Base-by-base conservation (phyloP, 2,329 filamentous ascomycete genomes). In the Neurospora sp. region DNA sequence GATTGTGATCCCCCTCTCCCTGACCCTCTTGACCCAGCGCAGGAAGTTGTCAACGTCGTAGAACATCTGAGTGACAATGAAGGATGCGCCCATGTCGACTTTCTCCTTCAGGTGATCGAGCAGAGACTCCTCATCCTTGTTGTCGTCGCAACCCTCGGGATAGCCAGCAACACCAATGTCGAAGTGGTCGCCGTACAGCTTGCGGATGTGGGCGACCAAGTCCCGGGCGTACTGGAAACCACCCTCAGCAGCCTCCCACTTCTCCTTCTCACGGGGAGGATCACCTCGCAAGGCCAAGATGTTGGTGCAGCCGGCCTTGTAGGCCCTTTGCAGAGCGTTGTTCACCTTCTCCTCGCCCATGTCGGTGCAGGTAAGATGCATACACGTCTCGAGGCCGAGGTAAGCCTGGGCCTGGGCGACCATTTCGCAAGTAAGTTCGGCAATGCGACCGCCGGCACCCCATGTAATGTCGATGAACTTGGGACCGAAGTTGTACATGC, bases 51-150 rank as follows among this genome's bases (percentile, higher is more conserved):
- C 95, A 67, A 89, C 94, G 77, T 99, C 95, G 84, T 99, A 99
- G 82, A 98, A 98, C 96, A 99, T 99, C 82, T 99, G 96, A 0
- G 96, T 98, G 69, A 99, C 92, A 73, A 99, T 92, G 79, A 98
- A 99, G 7, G 91, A 91, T 72, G 91, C 94, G 68, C 96, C 96
- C 71, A 93, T 92, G 78, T 99, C 96, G 40, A 98, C 90, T 84
- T 99, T 99, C 80, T 98, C 92, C 83, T 98, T 98, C 77, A 99
- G 82, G 79, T 98, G 96, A 73, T 96, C 90, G 73, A 99, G 88
- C 76, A 99, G 86, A 71, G 88, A 81, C 66, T 97, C 93, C 68
- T 93, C 90, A 77, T 97, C 90, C 76, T 92, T 89, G 79, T 97
- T 93, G 80, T 98, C 96, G 76, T 99, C 96, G 76, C 91, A 93